These are phyloP conservation scores for Lipomyces spencermartinsiae DNA, from an alignment of 805 yeast species.

Conservation along the genomic window DNA sequence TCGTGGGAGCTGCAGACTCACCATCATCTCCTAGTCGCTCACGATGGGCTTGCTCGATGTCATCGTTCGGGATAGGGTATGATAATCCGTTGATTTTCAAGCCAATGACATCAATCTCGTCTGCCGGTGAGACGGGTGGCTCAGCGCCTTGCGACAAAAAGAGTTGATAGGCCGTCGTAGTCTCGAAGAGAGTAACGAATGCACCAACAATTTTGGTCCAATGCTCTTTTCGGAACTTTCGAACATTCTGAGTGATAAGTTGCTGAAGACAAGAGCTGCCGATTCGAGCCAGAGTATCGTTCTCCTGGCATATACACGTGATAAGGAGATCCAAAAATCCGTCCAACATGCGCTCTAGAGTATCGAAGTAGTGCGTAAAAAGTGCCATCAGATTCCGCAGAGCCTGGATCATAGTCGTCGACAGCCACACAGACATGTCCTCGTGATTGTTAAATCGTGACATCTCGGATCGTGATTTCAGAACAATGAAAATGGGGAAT, in stretches of 20 bases:
- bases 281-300: slow-evolving; percentile 93
- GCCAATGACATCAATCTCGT: slow-evolving; percentile 26
- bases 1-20: slow-evolving; percentile 3
- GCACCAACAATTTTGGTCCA: slow-evolving; percentile 76
- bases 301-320: slow-evolving; percentile 93
- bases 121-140: slow-evolving; percentile 46
- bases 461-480: slow-evolving; percentile 76
- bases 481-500: slow-evolving; percentile 87
- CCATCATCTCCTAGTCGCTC: slow-evolving; percentile 31
- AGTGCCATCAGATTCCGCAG: slow-evolving; percentile 83
- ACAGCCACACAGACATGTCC: slow-evolving; percentile 92
- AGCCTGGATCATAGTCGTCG: slow-evolving; percentile 96
- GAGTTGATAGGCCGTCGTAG: slow-evolving; percentile 86
- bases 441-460: slow-evolving; percentile 74
- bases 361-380: slow-evolving; percentile 80
- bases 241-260: slow-evolving; percentile 75
- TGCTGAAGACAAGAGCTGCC: slow-evolving; percentile 89
- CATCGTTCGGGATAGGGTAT: slow-evolving; percentile 17
- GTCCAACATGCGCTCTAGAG: slow-evolving; percentile 73
- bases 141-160: slow-evolving; percentile 57
- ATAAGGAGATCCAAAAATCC: slow-evolving; percentile 79
- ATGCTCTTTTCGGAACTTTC: slow-evolving; percentile 65
- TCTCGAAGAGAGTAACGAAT: slow-evolving; percentile 71
- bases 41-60: slow-evolving; percentile 28
- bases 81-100: slow-evolving; percentile 35